Base-by-base conservation (phyloP, 768 basidiomycete species). In the Mycena galopus region DNA sequence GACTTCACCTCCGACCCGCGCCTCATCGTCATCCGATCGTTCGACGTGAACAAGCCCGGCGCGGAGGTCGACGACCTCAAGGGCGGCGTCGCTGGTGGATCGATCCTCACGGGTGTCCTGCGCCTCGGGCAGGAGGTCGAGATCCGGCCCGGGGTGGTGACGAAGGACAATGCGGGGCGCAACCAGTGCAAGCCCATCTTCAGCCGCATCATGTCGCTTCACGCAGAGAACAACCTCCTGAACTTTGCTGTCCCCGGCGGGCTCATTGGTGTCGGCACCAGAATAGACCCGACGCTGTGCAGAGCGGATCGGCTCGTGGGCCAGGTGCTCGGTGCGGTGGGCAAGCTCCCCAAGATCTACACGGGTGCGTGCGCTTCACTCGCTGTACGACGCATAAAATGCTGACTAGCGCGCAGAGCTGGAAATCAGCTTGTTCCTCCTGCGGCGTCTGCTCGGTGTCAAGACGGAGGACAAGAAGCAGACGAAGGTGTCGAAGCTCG, bases 1-100 rank as follows among this genome's bases (percentile, higher is more conserved):
- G 94, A 99, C 86, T 99, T 99, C 83, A 88, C 91, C 37, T 93
- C 96, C 32, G 92, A 94, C 73, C 96, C 98, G 0, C 92, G 93
- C 37, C 92, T 99, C 75, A 99, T 99, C 80, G 97, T 99, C 81
- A 99, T 99, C 82, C 96, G 97, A 75, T 98, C 96, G 23, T 99
- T 99, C 84, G 98, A 99, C 81, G 97, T 99, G 81, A 99, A 99
- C 89, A 98, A 98, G 83, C 98, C 98, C 14, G 98, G 97, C 80
- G 92, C 97, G 4, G 96, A 96, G 79, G 96, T 99, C 4, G 94
- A 97, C 76, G 98, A 99, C 51, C 89, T 99, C 71, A 97, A 98
- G 84, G 97, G 97, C 69, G 98, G 98, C 79, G 98, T 99, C 44
- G 98, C 98, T 21, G 98, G 98, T 82, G 97, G 98, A 23, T 96